phyloP scores from a whole-genome alignment of 495 filamentous ascomycete species.

The Hypoxylon intermedium region DNA sequence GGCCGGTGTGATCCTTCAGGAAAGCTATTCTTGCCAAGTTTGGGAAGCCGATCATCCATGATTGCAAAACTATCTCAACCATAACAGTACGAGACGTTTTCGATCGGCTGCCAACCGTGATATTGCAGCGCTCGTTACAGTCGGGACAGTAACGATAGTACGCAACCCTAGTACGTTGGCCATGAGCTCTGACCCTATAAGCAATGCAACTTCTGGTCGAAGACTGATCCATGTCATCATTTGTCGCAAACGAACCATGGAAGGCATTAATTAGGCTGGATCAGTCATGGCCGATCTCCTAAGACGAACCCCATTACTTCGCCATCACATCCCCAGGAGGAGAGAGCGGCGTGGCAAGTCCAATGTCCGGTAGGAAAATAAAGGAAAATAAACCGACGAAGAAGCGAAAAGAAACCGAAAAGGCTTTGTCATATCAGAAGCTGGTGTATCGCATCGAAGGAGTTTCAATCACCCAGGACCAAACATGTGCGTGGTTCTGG shows the following conservation, averaged over 20 bases:
- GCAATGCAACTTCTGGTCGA: neutral
- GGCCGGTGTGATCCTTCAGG: neutral
- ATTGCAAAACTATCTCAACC: neutral
- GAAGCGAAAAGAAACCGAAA: conserved; percentile 31
- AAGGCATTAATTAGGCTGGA: conserved; percentile 1
- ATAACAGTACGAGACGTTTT: neutral
- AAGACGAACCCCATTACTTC: conserved; percentile 41
- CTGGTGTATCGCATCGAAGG: conserved; percentile 43
- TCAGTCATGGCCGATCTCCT: conserved; percentile 1
- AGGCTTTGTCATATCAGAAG: conserved; percentile 29
- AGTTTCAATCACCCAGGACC: conserved; percentile 14
- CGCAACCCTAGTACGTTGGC: neutral
- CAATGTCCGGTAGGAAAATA: conserved; percentile 38
- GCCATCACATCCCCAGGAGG: conserved; percentile 52
- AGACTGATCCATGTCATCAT: neutral
- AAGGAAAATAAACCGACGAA: conserved; percentile 34
- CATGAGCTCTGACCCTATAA: neutral
- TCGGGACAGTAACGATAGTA: neutral
- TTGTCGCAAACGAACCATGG: conserved; percentile 1
- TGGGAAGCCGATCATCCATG: neutral
- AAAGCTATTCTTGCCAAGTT: conserved; percentile 7
- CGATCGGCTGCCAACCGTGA: neutral
- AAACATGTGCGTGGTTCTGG: conserved; percentile 1
- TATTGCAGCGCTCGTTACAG: neutral
- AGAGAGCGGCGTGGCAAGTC: conserved; percentile 45